These are phyloP conservation scores for Recurvomyces mirabilis DNA, from an alignment of 495 filamentous ascomycete species.

Conservation along the genomic window DNA sequence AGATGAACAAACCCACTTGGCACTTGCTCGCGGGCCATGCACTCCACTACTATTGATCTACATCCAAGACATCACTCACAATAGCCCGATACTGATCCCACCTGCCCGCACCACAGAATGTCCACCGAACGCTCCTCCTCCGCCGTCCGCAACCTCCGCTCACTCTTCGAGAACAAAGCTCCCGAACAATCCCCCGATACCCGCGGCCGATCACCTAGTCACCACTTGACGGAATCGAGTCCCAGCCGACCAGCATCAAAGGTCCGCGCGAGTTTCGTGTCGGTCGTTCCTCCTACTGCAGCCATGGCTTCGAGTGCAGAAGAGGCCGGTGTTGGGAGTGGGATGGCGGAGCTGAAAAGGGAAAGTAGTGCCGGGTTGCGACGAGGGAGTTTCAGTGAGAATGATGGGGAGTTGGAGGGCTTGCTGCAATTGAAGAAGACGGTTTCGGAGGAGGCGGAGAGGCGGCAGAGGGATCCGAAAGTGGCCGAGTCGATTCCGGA, in stretches of 20 bases:
- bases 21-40: neutral
- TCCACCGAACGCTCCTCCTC: slow-evolving; percentile 28
- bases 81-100: neutral
- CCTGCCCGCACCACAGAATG: slow-evolving; percentile 15
- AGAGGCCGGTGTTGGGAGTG: slow-evolving; percentile 15
- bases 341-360: slow-evolving; percentile 4
- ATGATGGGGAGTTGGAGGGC: slow-evolving; percentile 7
- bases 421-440: slow-evolving; percentile 25
- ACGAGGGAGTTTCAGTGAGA: slow-evolving; percentile 27
- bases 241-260: slow-evolving; percentile 55
- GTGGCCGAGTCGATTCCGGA: slow-evolving; percentile 26
- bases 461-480: slow-evolving; percentile 20
- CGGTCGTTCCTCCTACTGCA: slow-evolving; percentile 50
- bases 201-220: slow-evolving; percentile 62
- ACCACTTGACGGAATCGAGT: slow-evolving; percentile 31
- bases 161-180: slow-evolving; percentile 69
- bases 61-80: neutral
- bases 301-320: slow-evolving; percentile 13
- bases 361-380: slow-evolving; percentile 21
- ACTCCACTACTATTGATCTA: neutral
- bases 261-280: slow-evolving; percentile 73
- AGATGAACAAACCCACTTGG: neutral
- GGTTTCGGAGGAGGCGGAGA: slow-evolving; percentile 25
- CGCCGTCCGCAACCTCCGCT: slow-evolving; percentile 63
- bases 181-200: slow-evolving; percentile 45